Conservation (phyloP, 208 protist species). For the Leishmania lainsoni region DNA sequence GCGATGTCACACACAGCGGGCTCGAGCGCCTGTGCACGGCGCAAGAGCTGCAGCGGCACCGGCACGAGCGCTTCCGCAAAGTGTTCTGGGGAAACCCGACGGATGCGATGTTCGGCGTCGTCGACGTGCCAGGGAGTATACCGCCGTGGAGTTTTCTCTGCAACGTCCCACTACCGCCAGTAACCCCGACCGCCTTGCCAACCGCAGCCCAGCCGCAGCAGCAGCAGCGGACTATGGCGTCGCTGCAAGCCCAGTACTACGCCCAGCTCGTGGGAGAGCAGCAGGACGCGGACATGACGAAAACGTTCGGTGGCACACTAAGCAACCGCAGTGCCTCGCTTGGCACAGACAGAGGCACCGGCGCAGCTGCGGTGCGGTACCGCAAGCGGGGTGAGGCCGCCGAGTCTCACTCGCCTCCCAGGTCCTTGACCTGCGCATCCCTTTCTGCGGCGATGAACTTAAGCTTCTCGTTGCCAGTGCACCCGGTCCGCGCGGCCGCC, state of each 20-base stretch:
- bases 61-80: conserved; percentile 1
- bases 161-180: not conserved
- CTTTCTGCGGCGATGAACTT: not conserved
- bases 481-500: conserved; percentile 25
- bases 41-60: conserved; percentile 8
- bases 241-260: conserved; percentile 33
- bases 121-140: conserved; percentile 40
- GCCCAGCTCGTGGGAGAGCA: conserved; percentile 15
- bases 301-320: not conserved
- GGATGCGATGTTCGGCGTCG: conserved; percentile 45
- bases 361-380: not conserved
- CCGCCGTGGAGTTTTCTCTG: conserved; percentile 41
- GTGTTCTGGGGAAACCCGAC: conserved; percentile 48
- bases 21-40: not conserved
- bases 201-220: not conserved
- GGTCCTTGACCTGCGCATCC: not conserved
- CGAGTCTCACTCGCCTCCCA: not conserved
- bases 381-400: not conserved
- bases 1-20: not conserved
- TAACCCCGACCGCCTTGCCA: not conserved
- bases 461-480: not conserved
- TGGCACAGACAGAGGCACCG: not conserved
- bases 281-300: not conserved
- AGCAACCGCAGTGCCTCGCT: not conserved
- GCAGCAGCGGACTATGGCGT: conserved; percentile 3